These are phyloP conservation scores for Suillus clintonianus DNA, from an alignment of 768 basidiomycete genomes.

Conservation along the genomic window DNA sequence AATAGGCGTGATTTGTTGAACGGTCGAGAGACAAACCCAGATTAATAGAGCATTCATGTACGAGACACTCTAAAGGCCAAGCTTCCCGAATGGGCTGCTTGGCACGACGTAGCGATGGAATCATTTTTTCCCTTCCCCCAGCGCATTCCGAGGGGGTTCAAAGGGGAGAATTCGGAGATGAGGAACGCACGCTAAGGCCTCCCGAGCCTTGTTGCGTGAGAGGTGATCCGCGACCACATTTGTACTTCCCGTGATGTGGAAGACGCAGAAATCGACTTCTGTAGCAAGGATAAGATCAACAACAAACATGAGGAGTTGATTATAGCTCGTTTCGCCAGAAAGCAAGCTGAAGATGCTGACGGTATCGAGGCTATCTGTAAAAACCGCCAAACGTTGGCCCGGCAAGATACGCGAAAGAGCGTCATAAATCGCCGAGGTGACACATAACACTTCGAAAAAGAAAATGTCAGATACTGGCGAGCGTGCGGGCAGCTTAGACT, in stretches of 20 bases:
- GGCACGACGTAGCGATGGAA: not conserved
- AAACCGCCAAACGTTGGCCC: constrained; percentile 7
- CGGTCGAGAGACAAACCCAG: constrained; percentile 32
- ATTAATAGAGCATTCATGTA: constrained; percentile 20
- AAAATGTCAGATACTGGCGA: constrained; percentile 20
- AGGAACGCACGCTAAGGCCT: constrained; percentile 25
- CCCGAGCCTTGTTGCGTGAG: constrained; percentile 31
- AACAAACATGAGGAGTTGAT: too few species aligned
- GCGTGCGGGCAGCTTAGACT: not conserved
- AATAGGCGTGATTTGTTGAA: constrained; percentile 25
- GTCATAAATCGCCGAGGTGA: not conserved
- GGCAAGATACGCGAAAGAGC: not conserved
- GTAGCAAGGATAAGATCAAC: not conserved
- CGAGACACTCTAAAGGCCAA: not conserved
- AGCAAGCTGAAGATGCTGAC: constrained; percentile 33
- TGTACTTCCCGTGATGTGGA: constrained; percentile 19
- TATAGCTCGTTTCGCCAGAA: too few species aligned
- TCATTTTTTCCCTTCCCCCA: constrained; percentile 24
- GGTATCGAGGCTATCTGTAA: constrained; percentile 33
- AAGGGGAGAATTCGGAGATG: not conserved
- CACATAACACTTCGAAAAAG: constrained; percentile 23
- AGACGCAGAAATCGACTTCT: constrained; percentile 21
- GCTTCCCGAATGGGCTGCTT: not conserved
- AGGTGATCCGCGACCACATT: constrained; percentile 32
- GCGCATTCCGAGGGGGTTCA: constrained; percentile 23